A percentile compares a stretch with the other conserved stretches of the same genome.
These are phyloP conservation scores for Rhizopogon roseolus DNA, from an alignment of 768 basidiomycete species.

Conservation along the genomic window DNA sequence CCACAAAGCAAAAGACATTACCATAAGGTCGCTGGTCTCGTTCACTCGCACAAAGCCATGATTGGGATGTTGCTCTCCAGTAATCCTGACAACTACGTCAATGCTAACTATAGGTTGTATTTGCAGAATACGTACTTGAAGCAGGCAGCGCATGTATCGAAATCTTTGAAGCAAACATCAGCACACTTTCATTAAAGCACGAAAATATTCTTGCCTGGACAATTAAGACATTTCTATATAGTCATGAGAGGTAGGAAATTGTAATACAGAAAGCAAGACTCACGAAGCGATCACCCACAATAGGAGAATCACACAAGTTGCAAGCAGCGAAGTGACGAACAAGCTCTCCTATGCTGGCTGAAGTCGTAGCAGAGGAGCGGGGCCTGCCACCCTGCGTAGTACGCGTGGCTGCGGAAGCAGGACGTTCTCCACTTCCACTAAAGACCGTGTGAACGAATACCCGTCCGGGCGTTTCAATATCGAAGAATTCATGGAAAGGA, in stretches of 20 bases:
- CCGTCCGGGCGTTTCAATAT: slow-evolving; percentile 59
- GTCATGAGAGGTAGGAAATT: slow-evolving; percentile 1
- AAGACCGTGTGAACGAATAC: slow-evolving; percentile 62
- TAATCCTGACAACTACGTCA: slow-evolving; percentile 41
- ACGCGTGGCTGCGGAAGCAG: slow-evolving; percentile 4
- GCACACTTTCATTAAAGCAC: not conserved
- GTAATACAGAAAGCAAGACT: slow-evolving; percentile 20
- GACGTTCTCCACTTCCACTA: slow-evolving; percentile 33
- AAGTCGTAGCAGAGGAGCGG: not conserved
- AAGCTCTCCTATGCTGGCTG: slow-evolving; percentile 6
- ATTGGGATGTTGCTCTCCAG: slow-evolving; percentile 65
- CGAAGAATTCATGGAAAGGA: slow-evolving; percentile 67
- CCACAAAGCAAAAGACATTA: slow-evolving; percentile 24
- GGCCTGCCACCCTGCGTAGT: not conserved
- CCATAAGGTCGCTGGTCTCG: slow-evolving; percentile 52
- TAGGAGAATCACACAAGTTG: slow-evolving; percentile 70
- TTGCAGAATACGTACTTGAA: slow-evolving; percentile 42
- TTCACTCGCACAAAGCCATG: slow-evolving; percentile 69
- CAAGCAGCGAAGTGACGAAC: slow-evolving; percentile 65
- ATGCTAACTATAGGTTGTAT: not conserved
- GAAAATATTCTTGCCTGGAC: slow-evolving; percentile 40
- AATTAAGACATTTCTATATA: slow-evolving; percentile 69
- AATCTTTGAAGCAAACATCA: slow-evolving; percentile 40
- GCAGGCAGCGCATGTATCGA: slow-evolving; percentile 69
- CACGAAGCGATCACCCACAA: slow-evolving; percentile 71